phyloP scores from a whole-genome alignment of 345 rosid species.

The Bruguiera gymnorhiza region DNA sequence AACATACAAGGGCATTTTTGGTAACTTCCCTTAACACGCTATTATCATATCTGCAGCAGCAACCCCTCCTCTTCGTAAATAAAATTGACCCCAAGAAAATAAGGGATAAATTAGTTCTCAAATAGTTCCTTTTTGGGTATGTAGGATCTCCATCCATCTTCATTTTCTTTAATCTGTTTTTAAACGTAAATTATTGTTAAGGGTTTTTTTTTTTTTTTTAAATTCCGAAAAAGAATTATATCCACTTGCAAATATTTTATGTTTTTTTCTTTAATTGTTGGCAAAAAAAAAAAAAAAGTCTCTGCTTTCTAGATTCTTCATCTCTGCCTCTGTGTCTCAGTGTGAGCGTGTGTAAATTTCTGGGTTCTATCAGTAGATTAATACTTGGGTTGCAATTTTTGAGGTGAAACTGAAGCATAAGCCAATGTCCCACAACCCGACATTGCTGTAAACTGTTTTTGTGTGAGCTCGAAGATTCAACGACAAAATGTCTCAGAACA shows the following conservation, averaged over 20 bases:
- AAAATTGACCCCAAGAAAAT: not conserved
- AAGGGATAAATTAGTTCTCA: not conserved
- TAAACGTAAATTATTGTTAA: not conserved
- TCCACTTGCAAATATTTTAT: not conserved
- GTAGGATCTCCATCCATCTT: conserved; percentile 14
- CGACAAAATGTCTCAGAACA: conserved; percentile 72
- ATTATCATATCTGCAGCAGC: conserved; percentile 17
- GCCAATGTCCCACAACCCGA: not conserved
- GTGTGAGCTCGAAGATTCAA: conserved; percentile 3
- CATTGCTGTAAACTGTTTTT: conserved; percentile 9
- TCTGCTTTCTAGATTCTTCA: not conserved
- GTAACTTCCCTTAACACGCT: conserved; percentile 1
- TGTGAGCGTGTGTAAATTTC: not conserved
- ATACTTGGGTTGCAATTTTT: not conserved
- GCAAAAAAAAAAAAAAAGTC: not conserved
- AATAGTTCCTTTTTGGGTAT: conserved; percentile 1
- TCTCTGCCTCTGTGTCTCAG: not conserved
- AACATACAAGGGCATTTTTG: not conserved
- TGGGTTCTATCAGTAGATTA: conserved; percentile 6
- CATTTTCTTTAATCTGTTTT: conserved; percentile 2
- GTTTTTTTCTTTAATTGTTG: not conserved
- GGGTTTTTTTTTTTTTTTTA: not conserved
- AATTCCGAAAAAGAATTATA: not conserved
- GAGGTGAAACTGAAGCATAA: conserved; percentile 5
- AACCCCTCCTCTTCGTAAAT: not conserved